These are phyloP conservation scores for Lentinula sp. DNA, from an alignment of 768 basidiomycete genomes.

Conservation along the genomic window DNA sequence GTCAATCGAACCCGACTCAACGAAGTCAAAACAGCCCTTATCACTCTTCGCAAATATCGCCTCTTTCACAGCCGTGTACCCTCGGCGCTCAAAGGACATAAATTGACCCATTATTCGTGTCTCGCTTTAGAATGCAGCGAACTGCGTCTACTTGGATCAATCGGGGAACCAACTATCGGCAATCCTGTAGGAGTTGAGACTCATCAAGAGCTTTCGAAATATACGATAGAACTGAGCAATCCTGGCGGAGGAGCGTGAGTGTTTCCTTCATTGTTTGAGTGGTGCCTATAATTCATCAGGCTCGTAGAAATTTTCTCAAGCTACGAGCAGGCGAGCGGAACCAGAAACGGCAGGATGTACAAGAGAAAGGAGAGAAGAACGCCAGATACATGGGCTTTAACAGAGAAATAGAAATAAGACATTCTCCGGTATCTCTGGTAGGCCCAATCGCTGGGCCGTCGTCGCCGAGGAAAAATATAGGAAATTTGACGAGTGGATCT, in stretches of 20 bases:
- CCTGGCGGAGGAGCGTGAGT: slow-evolving; percentile 4
- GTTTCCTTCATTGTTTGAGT: not conserved
- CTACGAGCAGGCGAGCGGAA: not conserved
- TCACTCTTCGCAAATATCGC: not conserved
- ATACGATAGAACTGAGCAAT: not conserved
- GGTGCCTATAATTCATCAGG: not conserved
- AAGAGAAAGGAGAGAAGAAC: not conserved
- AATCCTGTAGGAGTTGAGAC: not conserved
- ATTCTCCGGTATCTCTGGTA: not conserved
- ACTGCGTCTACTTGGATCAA: not conserved
- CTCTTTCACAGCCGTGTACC: not conserved
- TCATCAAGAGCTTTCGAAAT: not conserved
- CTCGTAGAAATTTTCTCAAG: not conserved
- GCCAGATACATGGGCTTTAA: not conserved
- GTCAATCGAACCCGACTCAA: not conserved
- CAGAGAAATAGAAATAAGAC: not conserved
- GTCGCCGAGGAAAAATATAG: not conserved
- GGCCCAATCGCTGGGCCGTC: not conserved
- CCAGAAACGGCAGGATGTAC: not conserved
- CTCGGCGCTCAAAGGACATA: not conserved
- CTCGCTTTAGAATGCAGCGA: slow-evolving; percentile 2
- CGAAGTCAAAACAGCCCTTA: not conserved
- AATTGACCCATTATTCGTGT: not conserved
- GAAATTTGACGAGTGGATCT: not conserved
- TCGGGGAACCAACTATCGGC: not conserved